Conservation (phyloP, 306 rosid genomes). For the Styphnolobium japonicum region DNA sequence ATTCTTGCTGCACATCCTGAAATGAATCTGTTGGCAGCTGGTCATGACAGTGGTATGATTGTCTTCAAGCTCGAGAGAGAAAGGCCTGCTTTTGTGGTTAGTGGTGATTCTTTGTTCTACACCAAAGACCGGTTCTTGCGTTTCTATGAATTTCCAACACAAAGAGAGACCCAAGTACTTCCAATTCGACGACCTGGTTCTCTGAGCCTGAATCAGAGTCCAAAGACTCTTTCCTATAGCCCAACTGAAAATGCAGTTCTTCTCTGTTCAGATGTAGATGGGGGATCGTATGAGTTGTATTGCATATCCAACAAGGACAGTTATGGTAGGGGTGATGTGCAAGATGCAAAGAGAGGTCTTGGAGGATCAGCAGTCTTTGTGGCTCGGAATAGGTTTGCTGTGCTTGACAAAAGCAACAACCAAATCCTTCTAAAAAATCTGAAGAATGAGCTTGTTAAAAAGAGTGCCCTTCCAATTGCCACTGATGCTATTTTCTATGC, state of each 20-base stretch:
- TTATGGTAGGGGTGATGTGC: conserved; percentile 55
- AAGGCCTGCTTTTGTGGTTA: conserved; percentile 65
- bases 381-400: conserved; percentile 72
- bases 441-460: conserved; percentile 60
- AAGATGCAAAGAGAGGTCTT: conserved; percentile 65
- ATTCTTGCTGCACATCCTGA: conserved; percentile 81
- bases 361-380: conserved; percentile 78
- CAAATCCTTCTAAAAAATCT: conserved; percentile 54
- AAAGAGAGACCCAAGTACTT: conserved; percentile 55
- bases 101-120: conserved; percentile 66
- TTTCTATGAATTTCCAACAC: conserved; percentile 59
- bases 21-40: conserved; percentile 80
- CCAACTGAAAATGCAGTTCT: conserved; percentile 79
- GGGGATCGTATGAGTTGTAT: conserved; percentile 71
- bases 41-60: conserved; percentile 82
- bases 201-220: conserved; percentile 55
- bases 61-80: conserved; percentile 80
- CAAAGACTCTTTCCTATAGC: conserved; percentile 62
- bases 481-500: conserved; percentile 73
- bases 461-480: conserved; percentile 52
- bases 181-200: conserved; percentile 81
- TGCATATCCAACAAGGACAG: conserved; percentile 55
- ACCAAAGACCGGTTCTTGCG: conserved; percentile 63
- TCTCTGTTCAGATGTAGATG: conserved; percentile 67
- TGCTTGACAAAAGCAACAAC: conserved; percentile 65